These are phyloP conservation scores for Phlyctochytrium planicorne DNA, from an alignment of 192 early-diverging fungal genomes.

Conservation along the genomic window DNA sequence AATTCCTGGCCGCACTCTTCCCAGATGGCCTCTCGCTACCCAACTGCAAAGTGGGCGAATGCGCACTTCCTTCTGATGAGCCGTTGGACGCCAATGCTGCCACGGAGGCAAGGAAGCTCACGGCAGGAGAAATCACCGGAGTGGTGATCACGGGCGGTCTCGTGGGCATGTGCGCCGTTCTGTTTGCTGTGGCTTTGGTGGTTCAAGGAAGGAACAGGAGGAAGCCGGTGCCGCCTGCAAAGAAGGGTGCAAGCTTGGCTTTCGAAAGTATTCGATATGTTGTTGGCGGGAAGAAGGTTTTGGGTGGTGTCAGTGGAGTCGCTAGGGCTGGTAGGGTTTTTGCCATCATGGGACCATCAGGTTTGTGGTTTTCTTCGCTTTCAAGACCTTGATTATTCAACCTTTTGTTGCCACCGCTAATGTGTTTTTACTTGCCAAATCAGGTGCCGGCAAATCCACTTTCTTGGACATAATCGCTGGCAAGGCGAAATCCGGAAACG, in stretches of 20 bases:
- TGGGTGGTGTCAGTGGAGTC: constrained; percentile 67
- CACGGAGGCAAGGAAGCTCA: not conserved
- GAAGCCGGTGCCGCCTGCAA: constrained; percentile 20
- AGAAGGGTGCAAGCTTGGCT: constrained; percentile 30
- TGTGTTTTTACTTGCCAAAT: not conserved
- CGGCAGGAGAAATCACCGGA: constrained; percentile 24
- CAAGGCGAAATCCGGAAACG: constrained; percentile 46
- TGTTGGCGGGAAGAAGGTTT: constrained; percentile 48
- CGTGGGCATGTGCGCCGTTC: not conserved
- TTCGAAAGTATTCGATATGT: constrained; percentile 32
- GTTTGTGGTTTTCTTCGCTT: constrained; percentile 25
- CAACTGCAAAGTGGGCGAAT: constrained; percentile 58
- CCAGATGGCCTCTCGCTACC: constrained; percentile 50
- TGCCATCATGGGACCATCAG: constrained; percentile 90
- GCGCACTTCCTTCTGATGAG: constrained; percentile 45
- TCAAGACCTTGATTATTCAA: constrained; percentile 9
- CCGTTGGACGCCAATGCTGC: constrained; percentile 19
- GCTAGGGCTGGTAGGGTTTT: constrained; percentile 70
- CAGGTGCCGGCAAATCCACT: constrained; percentile 82
- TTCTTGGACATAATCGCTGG: constrained; percentile 79
- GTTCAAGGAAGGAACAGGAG: constrained; percentile 15
- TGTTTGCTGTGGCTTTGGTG: constrained; percentile 24
- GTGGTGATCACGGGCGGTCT: constrained; percentile 13
- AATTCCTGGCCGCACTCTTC: constrained; percentile 46
- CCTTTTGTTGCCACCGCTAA: not conserved